A percentile compares a stretch with the other conserved stretches of the same genome.
Conservation (phyloP, 1,139 yeast genomes). For the Protomyces macrosporus region DNA sequence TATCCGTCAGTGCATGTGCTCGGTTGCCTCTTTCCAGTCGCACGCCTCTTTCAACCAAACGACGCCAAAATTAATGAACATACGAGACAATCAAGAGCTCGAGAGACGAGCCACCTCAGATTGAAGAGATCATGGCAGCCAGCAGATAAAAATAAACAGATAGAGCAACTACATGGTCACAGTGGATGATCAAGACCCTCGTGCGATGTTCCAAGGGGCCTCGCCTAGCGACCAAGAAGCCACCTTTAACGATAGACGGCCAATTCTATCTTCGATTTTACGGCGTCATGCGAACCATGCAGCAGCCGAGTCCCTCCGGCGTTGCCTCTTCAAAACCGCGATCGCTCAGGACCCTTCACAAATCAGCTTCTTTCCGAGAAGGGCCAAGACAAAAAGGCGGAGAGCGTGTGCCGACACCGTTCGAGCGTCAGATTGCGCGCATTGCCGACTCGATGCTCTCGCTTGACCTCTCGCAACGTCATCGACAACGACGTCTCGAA, state of each 20-base stretch:
- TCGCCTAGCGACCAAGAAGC: background rate
- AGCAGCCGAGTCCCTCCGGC: background rate
- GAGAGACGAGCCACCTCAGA: no score
- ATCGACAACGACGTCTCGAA: background rate
- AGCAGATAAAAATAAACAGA: background rate
- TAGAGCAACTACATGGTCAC: background rate
- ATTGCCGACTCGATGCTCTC: background rate
- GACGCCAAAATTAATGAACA: background rate
- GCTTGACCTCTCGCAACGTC: background rate
- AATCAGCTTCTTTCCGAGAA: background rate
- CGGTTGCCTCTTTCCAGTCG: background rate
- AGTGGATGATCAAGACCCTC: background rate
- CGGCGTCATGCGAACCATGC: constrained; percentile 23
- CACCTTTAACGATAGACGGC: background rate
- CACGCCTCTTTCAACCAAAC: background rate
- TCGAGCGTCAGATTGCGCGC: background rate
- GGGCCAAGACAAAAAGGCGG: background rate
- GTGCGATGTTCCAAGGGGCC: background rate
- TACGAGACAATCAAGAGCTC: background rate
- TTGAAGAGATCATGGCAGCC: background rate
- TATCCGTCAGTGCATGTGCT: no score
- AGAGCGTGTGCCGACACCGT: background rate
- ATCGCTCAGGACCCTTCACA: background rate
- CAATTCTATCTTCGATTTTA: constrained; percentile 16
- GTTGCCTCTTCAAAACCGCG: no score